A percentile compares a stretch with the other conserved stretches of the same genome.
Evolutionary conservation across 768 basidiomycete species (phyloP).

Genomic region (Cyclocybe cylindracea): DNA sequence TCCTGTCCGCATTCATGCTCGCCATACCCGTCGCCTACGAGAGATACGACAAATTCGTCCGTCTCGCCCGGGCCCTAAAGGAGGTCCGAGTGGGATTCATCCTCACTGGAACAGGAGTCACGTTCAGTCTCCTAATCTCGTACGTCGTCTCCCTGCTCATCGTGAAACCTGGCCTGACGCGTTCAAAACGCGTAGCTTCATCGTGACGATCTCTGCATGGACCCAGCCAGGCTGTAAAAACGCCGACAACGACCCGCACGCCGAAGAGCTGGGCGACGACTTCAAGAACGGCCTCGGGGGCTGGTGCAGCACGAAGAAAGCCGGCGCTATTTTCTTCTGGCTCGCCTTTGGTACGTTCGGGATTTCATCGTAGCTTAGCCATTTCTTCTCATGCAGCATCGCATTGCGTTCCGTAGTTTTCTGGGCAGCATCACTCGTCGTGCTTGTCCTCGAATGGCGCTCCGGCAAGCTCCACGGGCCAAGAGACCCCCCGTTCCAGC

Average conservation of each 20-base stretch:
- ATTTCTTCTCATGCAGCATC: neutral
- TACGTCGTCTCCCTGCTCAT: conserved; percentile 38
- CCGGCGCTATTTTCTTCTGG: conserved; percentile 90
- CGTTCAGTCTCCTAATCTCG: conserved; percentile 74
- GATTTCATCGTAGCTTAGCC: neutral
- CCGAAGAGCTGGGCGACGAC: conserved; percentile 55
- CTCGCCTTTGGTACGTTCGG: conserved; percentile 63
- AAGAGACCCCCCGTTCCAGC: conserved; percentile 77
- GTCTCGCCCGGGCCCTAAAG: conserved; percentile 77
- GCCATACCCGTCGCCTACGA: conserved; percentile 79
- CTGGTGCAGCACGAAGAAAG: conserved; percentile 94
- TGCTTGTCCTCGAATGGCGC: conserved; percentile 78
- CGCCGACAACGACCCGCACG: conserved; percentile 78
- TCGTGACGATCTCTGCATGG: conserved; percentile 82
- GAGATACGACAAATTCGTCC: conserved; percentile 80
- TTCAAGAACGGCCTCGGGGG: conserved; percentile 70
- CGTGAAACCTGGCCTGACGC: conserved; percentile 4
- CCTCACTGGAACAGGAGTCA: conserved; percentile 69
- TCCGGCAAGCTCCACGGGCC: conserved; percentile 60
- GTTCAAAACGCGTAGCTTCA: conserved; percentile 47
- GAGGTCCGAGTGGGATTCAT: conserved; percentile 86
- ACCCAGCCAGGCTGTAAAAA: conserved; percentile 91
- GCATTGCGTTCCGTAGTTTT: conserved; percentile 45
- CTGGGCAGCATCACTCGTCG: conserved; percentile 70
- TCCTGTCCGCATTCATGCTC: conserved; percentile 74